A percentile compares a stretch with the other conserved stretches of the same genome.
These are phyloP conservation scores for Paspalum vaginatum DNA, from an alignment of 176 grass and related monocot species.

Conservation along the genomic window DNA sequence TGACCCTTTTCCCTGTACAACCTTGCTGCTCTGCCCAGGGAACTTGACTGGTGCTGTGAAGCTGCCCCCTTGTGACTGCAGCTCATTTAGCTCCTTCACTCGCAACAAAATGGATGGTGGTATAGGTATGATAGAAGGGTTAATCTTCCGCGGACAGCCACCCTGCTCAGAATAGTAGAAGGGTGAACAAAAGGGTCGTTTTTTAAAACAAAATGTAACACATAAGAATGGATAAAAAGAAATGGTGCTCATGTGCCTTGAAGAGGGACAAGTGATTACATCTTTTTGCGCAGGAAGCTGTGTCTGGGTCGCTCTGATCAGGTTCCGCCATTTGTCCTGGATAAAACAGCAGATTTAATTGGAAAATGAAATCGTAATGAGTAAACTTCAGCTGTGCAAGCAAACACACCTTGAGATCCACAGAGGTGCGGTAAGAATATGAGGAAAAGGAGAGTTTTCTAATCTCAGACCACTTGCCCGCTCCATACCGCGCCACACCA, in stretches of 20 bases:
- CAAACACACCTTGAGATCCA: slow-evolving; percentile 89
- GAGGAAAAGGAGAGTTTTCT: slow-evolving; percentile 77
- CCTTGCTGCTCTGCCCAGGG: slow-evolving; percentile 41
- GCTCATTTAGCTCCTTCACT: slow-evolving; percentile 75
- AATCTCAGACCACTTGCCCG: slow-evolving; percentile 99
- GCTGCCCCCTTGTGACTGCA: slow-evolving; percentile 51
- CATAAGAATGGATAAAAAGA: not conserved
- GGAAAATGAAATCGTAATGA: not conserved
- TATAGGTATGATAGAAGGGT: slow-evolving; percentile 72
- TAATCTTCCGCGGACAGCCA: slow-evolving; percentile 61
- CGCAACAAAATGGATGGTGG: slow-evolving; percentile 71
- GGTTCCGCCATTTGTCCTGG: slow-evolving; percentile 98
- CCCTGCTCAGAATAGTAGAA: slow-evolving; percentile 47
- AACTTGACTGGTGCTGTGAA: slow-evolving; percentile 46
- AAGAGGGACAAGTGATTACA: slow-evolving; percentile 41
- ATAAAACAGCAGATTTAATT: slow-evolving; percentile 33
- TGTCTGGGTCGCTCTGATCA: slow-evolving; percentile 83
- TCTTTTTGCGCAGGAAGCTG: slow-evolving; percentile 60
- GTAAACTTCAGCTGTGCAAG: not conserved
- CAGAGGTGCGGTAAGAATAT: slow-evolving; percentile 95
- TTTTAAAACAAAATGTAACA: not conserved
- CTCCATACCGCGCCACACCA: slow-evolving; percentile 80
- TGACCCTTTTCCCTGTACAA: slow-evolving; percentile 72
- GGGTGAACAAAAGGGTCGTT: too few species aligned
- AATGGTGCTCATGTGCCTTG: not conserved